These are phyloP conservation scores for Microstroma glucosiphilum DNA, from an alignment of 1,284 basidiomycete genomes.

Conservation along the genomic window DNA sequence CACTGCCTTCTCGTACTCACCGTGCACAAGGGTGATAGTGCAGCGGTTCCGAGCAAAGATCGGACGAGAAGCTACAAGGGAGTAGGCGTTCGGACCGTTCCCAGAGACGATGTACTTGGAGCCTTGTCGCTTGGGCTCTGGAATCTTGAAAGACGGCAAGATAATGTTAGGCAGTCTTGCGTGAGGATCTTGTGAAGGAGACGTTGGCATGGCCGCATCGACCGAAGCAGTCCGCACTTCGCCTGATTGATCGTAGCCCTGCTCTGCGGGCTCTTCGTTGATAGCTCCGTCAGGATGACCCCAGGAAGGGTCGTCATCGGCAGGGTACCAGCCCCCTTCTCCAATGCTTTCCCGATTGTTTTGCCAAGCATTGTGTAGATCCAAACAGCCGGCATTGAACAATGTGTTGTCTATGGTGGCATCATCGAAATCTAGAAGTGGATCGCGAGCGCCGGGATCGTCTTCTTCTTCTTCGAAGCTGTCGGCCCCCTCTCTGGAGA, in stretches of 20 bases:
- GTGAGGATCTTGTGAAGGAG: slow-evolving; percentile 7
- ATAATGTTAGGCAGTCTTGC: slow-evolving; percentile 2
- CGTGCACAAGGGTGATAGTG: slow-evolving; percentile 77
- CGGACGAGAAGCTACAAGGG: slow-evolving; percentile 55
- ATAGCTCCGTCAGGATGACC: slow-evolving; percentile 7
- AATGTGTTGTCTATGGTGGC: slow-evolving; percentile 36
- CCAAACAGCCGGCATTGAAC: slow-evolving; percentile 41
- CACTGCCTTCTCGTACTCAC: slow-evolving; percentile 33
- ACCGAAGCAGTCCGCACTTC: background rate
- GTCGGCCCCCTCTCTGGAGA: background rate
- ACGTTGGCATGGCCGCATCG: background rate
- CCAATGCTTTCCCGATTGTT: slow-evolving; percentile 9
- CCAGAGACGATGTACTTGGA: slow-evolving; percentile 19
- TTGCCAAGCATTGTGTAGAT: slow-evolving; percentile 34
- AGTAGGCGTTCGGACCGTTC: background rate
- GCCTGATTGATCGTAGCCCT: slow-evolving; percentile 23
- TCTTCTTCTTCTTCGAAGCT: slow-evolving; percentile 16
- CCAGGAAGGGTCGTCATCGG: background rate
- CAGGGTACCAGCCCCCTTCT: slow-evolving; percentile 5
- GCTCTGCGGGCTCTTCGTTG: slow-evolving; percentile 20
- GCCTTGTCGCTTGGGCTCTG: slow-evolving; percentile 13
- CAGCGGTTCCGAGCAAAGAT: slow-evolving; percentile 84
- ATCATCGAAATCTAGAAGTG: slow-evolving; percentile 27
- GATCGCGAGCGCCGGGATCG: slow-evolving; percentile 9
- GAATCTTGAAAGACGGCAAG: background rate